Base-by-base conservation (phyloP, 495 filamentous ascomycete genomes). In the Hypoxylon rickii region DNA sequence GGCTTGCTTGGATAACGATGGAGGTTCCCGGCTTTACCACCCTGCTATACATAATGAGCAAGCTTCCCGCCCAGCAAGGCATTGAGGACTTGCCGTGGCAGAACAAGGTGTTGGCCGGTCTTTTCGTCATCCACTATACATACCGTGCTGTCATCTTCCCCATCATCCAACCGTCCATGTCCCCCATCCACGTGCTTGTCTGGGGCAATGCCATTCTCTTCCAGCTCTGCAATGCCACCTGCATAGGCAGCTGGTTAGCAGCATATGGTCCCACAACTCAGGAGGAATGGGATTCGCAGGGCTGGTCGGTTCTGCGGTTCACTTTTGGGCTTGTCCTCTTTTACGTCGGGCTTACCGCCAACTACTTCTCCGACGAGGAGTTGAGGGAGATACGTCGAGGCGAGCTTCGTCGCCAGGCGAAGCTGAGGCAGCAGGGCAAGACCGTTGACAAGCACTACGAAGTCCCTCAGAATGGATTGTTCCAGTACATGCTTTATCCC, bases 121-220 rank as follows among this genome's bases (percentile, higher is more conserved):
- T 88, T 24, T 89, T 86, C 61, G 83, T 81, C 44, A 80, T 89
- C 53, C 94, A 98, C 72, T 98, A 98, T 73, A 50, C 83, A 64
- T 91, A 98, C 78, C 89, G 94, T 56, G 89, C 93, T 15, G 70
- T 97, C 46, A 71, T 96, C 51, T 84, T 85, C 29, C 92, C 94
- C 1, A 76, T 92, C 58, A 77, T 92, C 22, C 90, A 92, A 45
- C 92, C 91, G 0, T 88, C 84, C 70, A 96, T 98, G 88, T 92
- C 92, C 7, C 92, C 92, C 17, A 88, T 93, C 43, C 89, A 91
- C 68, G 56, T 79, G 7, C 46, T 82, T 13, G 73, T 96, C 54
- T 85, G 84, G 76, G 4, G 70, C 34, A 72, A 67, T 3, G 92
- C 83, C 1, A 47, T 86, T 26, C 1, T 57, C 18, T 97, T 96